Evolutionary conservation across 306 rosid genomes (phyloP).

Genomic region (Cyamopsis tetragonoloba): DNA sequence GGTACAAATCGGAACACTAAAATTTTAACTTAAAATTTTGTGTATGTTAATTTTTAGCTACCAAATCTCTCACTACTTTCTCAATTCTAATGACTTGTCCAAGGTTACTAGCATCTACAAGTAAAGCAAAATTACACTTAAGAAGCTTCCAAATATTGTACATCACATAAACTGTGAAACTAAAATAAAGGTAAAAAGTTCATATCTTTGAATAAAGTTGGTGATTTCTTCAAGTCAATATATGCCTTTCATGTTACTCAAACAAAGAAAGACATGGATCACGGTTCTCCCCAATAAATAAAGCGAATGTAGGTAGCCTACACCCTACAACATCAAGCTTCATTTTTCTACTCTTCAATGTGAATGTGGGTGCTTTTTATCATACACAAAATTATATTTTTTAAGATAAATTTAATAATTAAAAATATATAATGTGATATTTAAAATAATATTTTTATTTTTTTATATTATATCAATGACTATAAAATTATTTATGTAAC

Average conservation of each 20-base stretch:
- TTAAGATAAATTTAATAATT: too few relatives aligned
- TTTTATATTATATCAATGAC: too few relatives aligned
- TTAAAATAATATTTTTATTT: too few relatives aligned
- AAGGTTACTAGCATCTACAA: not conserved
- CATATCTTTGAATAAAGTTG: slow-evolving; percentile 22
- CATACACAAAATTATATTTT: too few relatives aligned
- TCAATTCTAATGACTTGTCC: too few relatives aligned
- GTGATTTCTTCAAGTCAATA: not conserved
- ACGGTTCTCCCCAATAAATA: not conserved
- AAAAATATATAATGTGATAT: too few relatives aligned
- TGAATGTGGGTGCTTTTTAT: too few relatives aligned
- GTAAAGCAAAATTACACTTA: not conserved
- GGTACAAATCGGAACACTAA: too few relatives aligned
- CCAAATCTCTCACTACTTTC: too few relatives aligned
- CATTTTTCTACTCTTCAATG: not conserved
- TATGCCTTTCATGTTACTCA: slow-evolving; percentile 32
- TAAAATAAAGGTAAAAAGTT: slow-evolving; percentile 7
- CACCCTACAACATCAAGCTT: slow-evolving; percentile 11
- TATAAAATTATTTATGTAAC: too few relatives aligned
- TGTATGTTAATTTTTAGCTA: too few relatives aligned
- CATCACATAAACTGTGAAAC: not conserved
- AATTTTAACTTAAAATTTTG: too few relatives aligned
- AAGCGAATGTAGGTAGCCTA: slow-evolving; percentile 20
- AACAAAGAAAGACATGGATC: slow-evolving; percentile 2
- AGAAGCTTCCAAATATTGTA: not conserved